phyloP scores from a whole-genome alignment of 257 asterid species.

The Primulina huaijiensis region DNA sequence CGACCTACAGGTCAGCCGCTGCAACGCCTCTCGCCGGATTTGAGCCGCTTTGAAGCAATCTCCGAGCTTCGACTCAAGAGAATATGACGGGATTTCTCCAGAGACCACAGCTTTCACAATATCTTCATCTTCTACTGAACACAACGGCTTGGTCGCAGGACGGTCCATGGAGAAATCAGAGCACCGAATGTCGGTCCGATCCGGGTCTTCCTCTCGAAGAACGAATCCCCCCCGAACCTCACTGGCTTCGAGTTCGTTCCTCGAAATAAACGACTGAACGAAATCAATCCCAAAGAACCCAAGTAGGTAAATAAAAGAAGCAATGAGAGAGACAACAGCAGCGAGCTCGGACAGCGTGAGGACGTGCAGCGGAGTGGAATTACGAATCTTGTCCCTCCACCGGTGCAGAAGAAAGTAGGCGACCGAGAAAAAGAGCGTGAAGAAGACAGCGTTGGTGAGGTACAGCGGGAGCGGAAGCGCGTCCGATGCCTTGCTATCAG shows the following conservation, averaged over 20 bases:
- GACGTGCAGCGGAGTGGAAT: conserved; percentile 76
- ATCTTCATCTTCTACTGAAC: conserved; percentile 52
- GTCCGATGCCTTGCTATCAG: conserved; percentile 74
- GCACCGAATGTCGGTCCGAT: conserved; percentile 33
- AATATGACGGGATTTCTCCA: conserved; percentile 63
- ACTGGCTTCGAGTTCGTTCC: conserved; percentile 47
- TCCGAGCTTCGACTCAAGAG: conserved; percentile 74
- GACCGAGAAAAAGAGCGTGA: conserved; percentile 79
- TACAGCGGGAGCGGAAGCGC: conserved; percentile 89
- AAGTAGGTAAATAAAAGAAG: conserved; percentile 74
- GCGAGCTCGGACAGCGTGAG: conserved; percentile 74
- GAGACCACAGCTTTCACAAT: conserved; percentile 64
- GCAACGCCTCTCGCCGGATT: conserved; percentile 72
- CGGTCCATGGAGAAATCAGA: conserved; percentile 22
- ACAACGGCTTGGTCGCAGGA: conserved; percentile 7
- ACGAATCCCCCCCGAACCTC: conserved; percentile 45
- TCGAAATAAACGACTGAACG: conserved; percentile 69
- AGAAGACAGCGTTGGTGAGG: conserved; percentile 85
- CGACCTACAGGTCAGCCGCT: conserved; percentile 65
- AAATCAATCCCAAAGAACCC: conserved; percentile 91
- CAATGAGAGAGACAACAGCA: conserved; percentile 59
- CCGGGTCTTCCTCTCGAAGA: conserved; percentile 30
- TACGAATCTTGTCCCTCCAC: conserved; percentile 91
- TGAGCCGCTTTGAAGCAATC: conserved; percentile 69
- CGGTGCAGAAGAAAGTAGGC: conserved; percentile 82